These are phyloP conservation scores for Ceraceosorus guamensis DNA, from an alignment of 1,284 basidiomycete genomes.

Conservation along the genomic window DNA sequence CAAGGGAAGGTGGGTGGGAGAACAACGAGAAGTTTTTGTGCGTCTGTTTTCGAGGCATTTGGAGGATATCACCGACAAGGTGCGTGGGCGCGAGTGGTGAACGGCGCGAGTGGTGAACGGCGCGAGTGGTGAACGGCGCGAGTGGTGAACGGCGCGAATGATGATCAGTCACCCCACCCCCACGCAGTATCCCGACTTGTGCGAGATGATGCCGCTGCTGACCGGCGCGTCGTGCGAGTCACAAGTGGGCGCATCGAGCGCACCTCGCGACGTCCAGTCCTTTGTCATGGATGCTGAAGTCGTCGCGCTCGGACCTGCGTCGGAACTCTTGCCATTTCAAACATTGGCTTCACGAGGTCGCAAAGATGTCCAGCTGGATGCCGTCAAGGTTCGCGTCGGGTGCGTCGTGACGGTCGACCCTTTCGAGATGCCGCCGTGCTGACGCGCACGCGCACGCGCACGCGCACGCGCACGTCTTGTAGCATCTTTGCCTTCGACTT, in stretches of 20 bases:
- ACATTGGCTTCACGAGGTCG: slow-evolving; percentile 31
- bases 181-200: slow-evolving; percentile 73
- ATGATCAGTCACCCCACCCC: not conserved
- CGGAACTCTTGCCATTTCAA: slow-evolving; percentile 42
- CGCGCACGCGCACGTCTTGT: not conserved
- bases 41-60: slow-evolving; percentile 80
- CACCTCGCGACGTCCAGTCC: slow-evolving; percentile 53
- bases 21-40: slow-evolving; percentile 52
- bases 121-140: no score
- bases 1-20: slow-evolving; percentile 38
- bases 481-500: slow-evolving; percentile 41
- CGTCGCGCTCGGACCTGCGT: slow-evolving; percentile 32
- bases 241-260: slow-evolving; percentile 2
- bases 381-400: slow-evolving; percentile 44
- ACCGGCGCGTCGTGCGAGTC: slow-evolving; percentile 25
- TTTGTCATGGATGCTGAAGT: slow-evolving; percentile 80
- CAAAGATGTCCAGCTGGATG: slow-evolving; percentile 39
- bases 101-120: not conserved
- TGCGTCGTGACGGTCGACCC: not conserved
- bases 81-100: not conserved
- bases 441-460: no score
- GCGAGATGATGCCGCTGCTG: slow-evolving; percentile 51
- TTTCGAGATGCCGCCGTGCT: no score
- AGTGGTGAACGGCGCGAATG: no score
- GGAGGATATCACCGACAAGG: slow-evolving; percentile 75